Base-by-base conservation (phyloP, 2,329 filamentous ascomycete genomes). In the Neofusicoccum ribis region DNA sequence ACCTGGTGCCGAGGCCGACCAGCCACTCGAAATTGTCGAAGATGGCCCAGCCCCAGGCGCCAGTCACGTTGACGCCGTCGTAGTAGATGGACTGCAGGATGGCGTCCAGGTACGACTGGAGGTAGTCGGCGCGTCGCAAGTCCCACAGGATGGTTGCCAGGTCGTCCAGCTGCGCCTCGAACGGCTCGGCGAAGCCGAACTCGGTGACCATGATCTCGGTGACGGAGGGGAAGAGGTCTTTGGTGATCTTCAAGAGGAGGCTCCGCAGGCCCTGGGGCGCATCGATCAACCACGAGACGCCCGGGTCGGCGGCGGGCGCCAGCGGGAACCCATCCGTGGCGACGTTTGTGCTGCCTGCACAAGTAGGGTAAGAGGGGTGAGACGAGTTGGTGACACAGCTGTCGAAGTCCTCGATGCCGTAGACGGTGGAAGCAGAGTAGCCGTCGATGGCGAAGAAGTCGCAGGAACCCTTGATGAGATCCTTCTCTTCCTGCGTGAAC, bases 11-110 rank as follows among this genome's bases (percentile, higher is more conserved):
- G 1, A 70, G 72, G 2, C 80, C 81, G 23, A 73, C 66, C 4
- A 67, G 64, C 78, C 79, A 81, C 68, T 80, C 79, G 46, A 78
- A 80, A 59, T 80, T 81, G 60, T 80, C 79, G 58, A 75, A 74
- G 56, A 80, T 75, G 3, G 76, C 72, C 79, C 79, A 81, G 0
- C 74, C 76, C 70, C 76, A 79, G 1, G 78, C 78, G 2, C 78
- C 78, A 15, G 77, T 79, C 39, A 80, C 78, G 65, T 80, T 80
- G 0, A 80, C 76, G 7, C 73, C 71, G 43, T 80, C 78, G 12
- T 75, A 72, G 37, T 74, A 71, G 17, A 77, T 77, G 2, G 72
- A 68, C 9, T 77, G 66, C 50, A 81, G 64, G 17, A 80, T 80
- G 54, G 78, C 78, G 64, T 81, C 79, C 4, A 81, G 69, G 58